Evolutionary conservation across 2,329 filamentous ascomycete genomes (phyloP), one percentile per base, ranked within the genome.

Genomic region (Mycosphaerelloides madeirae): DNA sequence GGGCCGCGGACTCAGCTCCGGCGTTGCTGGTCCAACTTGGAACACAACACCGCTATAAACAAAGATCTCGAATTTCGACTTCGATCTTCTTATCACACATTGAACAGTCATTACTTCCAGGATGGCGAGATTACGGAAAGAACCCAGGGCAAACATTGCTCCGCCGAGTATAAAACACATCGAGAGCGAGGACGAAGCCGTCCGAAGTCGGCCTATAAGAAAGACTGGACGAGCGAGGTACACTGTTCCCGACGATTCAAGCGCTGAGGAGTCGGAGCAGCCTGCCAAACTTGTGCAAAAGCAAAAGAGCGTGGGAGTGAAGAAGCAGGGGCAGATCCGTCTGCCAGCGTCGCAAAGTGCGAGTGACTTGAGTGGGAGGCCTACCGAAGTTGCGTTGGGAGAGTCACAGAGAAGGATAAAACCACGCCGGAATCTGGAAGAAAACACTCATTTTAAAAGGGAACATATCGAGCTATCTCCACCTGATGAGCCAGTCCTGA

Each of bases 221-320:
- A 14, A 41, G 37, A 36, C 31, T 38, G 29, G 32, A 39, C 28
- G 35, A 38, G n/a, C 29, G 19, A 36, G 39, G 43, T 35, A 38
- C 25, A 40, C 33, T 12, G 42, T 49, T 20, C 33, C 48, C 31
- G 45, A 52, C 34, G 45, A 49, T 20, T 52, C 46, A 29, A 44
- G 46, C 29, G 44, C 35, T 35, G 38, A 49, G 29, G 41, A 53
- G 29, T 22, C 44, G 29, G 32, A 41, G 22, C 29, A 37, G 14
- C 40, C 43, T 16, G 22, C 28, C 13, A 47, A 40, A 31, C 32
- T 29, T 14, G 20, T 38, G 3, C 33, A 38, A 11, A 42, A 44
- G 32, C 8, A 11, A 6, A 35, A 35, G 33, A 18, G 14, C 6
- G 6, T 15, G n/a, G 13, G 3, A 34, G 31, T 14, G 20, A 28